These are phyloP conservation scores for Neoscytalidium dimidiatum DNA, from an alignment of 2,329 filamentous ascomycete species.

Conservation along the genomic window DNA sequence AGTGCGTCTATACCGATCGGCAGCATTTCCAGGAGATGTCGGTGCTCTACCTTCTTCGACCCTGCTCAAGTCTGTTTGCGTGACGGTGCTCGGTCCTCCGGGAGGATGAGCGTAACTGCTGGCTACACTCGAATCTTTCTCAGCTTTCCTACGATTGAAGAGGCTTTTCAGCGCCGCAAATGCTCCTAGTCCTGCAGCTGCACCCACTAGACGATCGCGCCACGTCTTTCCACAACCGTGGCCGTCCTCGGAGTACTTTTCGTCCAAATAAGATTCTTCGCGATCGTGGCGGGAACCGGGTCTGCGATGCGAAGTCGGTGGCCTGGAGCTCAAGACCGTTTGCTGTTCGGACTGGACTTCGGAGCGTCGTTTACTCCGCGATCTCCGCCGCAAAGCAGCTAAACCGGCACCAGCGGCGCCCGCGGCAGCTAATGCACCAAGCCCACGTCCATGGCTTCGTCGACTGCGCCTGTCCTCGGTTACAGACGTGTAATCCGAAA, in stretches of 20 bases:
- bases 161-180: constrained; percentile 55
- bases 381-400: constrained; percentile 51
- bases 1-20: constrained; percentile 37
- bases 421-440: constrained; percentile 54
- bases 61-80: constrained; percentile 49
- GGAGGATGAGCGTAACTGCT: constrained; percentile 54
- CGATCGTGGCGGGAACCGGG: constrained; percentile 10
- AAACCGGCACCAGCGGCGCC: constrained; percentile 61
- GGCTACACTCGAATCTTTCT: constrained; percentile 54
- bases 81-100: constrained; percentile 49
- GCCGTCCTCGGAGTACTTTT: constrained; percentile 42
- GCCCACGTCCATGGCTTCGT: constrained; percentile 36
- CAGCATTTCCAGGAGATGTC: constrained; percentile 40
- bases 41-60: constrained; percentile 58
- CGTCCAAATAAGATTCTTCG: constrained; percentile 33
- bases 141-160: constrained; percentile 56
- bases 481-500: constrained; percentile 56
- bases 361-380: constrained; percentile 42
- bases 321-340: constrained; percentile 38
- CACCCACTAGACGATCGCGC: constrained; percentile 49
- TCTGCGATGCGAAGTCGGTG: constrained; percentile 26
- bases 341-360: constrained; percentile 29
- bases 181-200: constrained; percentile 43
- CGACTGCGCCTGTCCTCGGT: constrained; percentile 44
- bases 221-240: constrained; percentile 38